Conservation (phyloP, 768 basidiomycete species). For the Tylopilus vinaceipallidus region DNA sequence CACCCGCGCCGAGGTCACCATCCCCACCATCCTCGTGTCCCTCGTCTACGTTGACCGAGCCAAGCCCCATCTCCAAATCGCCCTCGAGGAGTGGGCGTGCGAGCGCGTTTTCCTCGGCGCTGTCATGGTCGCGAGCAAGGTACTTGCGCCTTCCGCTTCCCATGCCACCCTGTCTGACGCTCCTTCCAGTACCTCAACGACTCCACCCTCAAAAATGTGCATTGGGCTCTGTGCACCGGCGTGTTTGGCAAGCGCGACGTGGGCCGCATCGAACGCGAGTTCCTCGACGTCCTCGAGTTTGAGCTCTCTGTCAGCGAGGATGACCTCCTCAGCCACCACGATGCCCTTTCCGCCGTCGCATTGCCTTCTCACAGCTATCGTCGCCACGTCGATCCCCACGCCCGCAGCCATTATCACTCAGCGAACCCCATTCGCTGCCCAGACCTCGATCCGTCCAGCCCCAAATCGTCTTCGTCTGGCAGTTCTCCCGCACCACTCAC, state of each 20-base stretch:
- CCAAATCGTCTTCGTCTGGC: constrained; percentile 36
- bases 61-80: constrained; percentile 76
- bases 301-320: constrained; percentile 64
- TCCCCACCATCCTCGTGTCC: constrained; percentile 64
- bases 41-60: constrained; percentile 79
- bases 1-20: constrained; percentile 68
- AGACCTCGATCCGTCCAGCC: constrained; percentile 42
- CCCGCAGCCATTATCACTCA: constrained; percentile 16
- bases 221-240: constrained; percentile 85
- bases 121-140: constrained; percentile 86
- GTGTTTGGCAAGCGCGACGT: constrained; percentile 81
- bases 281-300: constrained; percentile 76
- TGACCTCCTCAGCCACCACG: constrained; percentile 54
- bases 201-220: constrained; percentile 85
- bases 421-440: constrained; percentile 34
- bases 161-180: constrained; percentile 10
- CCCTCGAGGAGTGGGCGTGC: constrained; percentile 80
- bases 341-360: constrained; percentile 31
- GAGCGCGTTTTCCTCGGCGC: constrained; percentile 91
- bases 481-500: constrained; percentile 35
- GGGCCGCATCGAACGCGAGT: constrained; percentile 79
- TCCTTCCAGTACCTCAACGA: constrained; percentile 73
- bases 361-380: constrained; percentile 27
- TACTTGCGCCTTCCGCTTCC: constrained; percentile 33
- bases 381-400: constrained; percentile 24